Percentiles rank a stretch among this genome's conserved stretches.
These are phyloP conservation scores for Dioscorea cayenensis DNA, from an alignment of 116 monocot species.

Conservation along the genomic window DNA sequence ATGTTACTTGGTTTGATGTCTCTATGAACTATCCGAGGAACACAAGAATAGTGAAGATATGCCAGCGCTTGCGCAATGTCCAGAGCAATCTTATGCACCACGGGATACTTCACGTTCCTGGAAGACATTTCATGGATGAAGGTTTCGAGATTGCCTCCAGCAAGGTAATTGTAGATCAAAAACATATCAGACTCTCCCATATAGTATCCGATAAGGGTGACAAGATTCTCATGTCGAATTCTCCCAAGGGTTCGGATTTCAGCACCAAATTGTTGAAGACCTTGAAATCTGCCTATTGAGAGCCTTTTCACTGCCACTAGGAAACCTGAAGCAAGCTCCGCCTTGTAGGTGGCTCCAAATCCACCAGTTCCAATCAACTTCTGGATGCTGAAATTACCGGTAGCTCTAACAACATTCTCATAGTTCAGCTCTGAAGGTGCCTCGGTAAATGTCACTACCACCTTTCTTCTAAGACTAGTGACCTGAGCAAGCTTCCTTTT, in stretches of 20 bases:
- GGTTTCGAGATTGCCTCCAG: conserved; percentile 52
- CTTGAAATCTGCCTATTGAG: conserved; percentile 50
- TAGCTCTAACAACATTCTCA: conserved; percentile 41
- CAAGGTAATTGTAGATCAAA: conserved; percentile 55
- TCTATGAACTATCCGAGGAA: conserved; percentile 59
- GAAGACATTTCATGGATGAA: conserved; percentile 44
- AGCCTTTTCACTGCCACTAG: conserved; percentile 66
- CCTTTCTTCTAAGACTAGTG: conserved; percentile 25
- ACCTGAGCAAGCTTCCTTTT: conserved; percentile 24
- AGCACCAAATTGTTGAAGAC: conserved; percentile 62
- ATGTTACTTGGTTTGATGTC: conserved; percentile 81
- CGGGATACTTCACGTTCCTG: conserved; percentile 21
- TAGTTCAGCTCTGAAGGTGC: conserved; percentile 46
- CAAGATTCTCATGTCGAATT: conserved; percentile 55
- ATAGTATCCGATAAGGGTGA: conserved; percentile 62
- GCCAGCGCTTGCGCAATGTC: conserved; percentile 50
- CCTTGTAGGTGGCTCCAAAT: conserved; percentile 66
- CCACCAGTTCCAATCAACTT: conserved; percentile 68
- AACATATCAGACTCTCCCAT: conserved; percentile 58
- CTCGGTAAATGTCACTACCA: conserved; percentile 45
- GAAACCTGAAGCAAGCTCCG: conserved; percentile 42
- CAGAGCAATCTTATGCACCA: conserved; percentile 56
- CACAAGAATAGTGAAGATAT: conserved; percentile 57
- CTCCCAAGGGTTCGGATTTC: conserved; percentile 62
- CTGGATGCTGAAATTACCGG: conserved; percentile 55